A percentile compares a stretch with the other conserved stretches of the same genome.
Evolutionary conservation across 2,329 filamentous ascomycete species (phyloP).

Genomic region (Thielaviopsis musarum): DNA sequence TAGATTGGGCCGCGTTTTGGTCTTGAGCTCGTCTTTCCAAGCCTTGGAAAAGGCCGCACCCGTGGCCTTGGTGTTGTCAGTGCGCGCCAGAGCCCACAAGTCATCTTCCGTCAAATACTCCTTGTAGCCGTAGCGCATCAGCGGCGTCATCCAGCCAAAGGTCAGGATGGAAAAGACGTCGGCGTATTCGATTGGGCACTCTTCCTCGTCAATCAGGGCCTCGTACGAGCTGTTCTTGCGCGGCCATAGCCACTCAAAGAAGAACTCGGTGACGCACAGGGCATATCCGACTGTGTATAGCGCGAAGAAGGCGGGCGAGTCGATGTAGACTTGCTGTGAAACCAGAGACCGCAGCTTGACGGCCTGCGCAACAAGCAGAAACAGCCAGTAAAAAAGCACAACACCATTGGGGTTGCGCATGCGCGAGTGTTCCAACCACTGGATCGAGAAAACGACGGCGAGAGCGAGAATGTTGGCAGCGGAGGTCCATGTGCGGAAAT

Average conservation of each 20-base stretch:
- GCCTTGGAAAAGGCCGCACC: conserved; percentile 51
- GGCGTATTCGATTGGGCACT: conserved; percentile 71
- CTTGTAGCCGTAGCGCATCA: conserved; percentile 93
- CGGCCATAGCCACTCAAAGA: conserved; percentile 74
- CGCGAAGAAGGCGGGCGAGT: conserved; percentile 57
- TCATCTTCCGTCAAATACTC: conserved; percentile 87
- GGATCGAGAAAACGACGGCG: conserved; percentile 56
- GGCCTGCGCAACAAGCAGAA: conserved; percentile 59
- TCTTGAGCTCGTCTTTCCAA: conserved; percentile 62
- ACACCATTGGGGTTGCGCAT: conserved; percentile 75
- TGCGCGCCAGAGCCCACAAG: conserved; percentile 74
- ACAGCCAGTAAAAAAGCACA: conserved; percentile 81
- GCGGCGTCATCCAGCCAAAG: conserved; percentile 95
- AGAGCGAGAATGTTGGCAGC: conserved; percentile 56
- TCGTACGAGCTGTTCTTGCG: conserved; percentile 44
- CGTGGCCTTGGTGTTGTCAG: conserved; percentile 64
- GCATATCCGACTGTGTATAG: conserved; percentile 57
- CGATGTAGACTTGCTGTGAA: conserved; percentile 54
- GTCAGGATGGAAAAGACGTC: conserved; percentile 86
- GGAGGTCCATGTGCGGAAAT: conserved; percentile 78
- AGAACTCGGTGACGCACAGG: conserved; percentile 52
- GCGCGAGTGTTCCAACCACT: conserved; percentile 74
- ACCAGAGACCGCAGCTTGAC: conserved; percentile 79
- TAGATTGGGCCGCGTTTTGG: conserved; percentile 46
- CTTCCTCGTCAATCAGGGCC: conserved; percentile 39